Base-by-base conservation (phyloP, 768 basidiomycete genomes). In the Trametes gibbosa region DNA sequence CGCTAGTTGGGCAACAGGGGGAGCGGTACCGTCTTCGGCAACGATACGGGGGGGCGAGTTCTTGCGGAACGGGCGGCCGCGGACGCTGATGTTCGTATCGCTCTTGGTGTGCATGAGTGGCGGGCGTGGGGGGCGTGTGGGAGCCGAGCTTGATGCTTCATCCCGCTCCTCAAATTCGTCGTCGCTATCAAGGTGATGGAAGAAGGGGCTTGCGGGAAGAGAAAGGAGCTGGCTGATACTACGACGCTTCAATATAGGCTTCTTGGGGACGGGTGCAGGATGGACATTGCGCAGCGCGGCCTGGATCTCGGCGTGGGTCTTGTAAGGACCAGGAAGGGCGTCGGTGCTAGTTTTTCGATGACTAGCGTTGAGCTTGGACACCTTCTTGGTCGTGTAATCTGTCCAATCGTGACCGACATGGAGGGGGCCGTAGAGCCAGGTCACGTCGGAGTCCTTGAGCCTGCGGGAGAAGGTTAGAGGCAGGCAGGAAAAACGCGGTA, bases 361-460 rank as follows among this genome's bases (percentile, higher is more conserved):
- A 14, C 34, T 13, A 10, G 48, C 50, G 50, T 46, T 74, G 68
- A 17, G 72, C 73, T 7, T 78, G 73, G 50, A 68, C 69, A 37
- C 80, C 81, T 69, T 83, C 29, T 27, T 50, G 40, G 56, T 85
- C 1, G 85, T 81, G 0, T 86, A 84, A 3, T 87, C 88, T 3
- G 85, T 79, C 76, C 89, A 90, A 65, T 93, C 92, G 45, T 87
- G 85, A n/a, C 92, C 93, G 0, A 94, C 92, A 72, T 99, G 96
- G 0, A 99, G 78, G 21, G 96, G 96, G 0, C 96, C 96, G 68
- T 99, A 98, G 0, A 99, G 84, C 96, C 96, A 99, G 1, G 97
- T 99, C 40, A 98, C 96, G 72, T 99, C 96, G 6, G 92, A 95
- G 74, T 99, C 96, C 74, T 99, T 99, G 67, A 99, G 85, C 96